phyloP scores from a whole-genome alignment of 2,329 filamentous ascomycete genomes.

The Aspergillus brasiliensis region DNA sequence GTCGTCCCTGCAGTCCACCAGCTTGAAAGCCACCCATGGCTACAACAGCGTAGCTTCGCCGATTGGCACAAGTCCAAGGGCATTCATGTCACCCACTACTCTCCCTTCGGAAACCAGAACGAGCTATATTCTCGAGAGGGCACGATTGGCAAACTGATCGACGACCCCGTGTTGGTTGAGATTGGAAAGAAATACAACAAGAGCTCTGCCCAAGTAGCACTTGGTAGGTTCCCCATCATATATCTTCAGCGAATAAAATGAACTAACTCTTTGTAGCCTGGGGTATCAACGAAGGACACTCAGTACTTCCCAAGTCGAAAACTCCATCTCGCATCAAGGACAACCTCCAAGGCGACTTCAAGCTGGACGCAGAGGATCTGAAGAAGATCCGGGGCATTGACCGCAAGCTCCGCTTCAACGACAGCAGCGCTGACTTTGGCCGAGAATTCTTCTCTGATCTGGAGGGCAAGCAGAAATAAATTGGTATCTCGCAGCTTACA shows the following conservation, averaged over 20 bases:
- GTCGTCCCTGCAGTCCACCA: constrained; percentile 54
- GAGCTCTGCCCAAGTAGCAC: constrained; percentile 53
- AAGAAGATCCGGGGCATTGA: constrained; percentile 58
- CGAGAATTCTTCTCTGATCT: constrained; percentile 62
- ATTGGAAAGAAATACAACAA: constrained; percentile 58
- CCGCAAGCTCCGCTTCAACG: constrained; percentile 65
- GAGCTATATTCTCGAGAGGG: constrained; percentile 49
- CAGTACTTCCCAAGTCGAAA: constrained; percentile 58
- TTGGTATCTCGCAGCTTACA: neutral
- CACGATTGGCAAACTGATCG: constrained; percentile 53
- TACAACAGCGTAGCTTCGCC: constrained; percentile 53
- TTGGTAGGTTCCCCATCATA: constrained; percentile 36
- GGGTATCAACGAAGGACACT: constrained; percentile 55
- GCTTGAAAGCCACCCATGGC: constrained; percentile 56
- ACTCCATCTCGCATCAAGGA: constrained; percentile 45
- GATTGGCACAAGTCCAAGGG: constrained; percentile 53
- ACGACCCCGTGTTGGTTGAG: constrained; percentile 52
- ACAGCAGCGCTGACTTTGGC: constrained; percentile 58
- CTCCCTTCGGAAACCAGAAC: constrained; percentile 59
- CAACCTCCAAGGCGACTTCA: constrained; percentile 58
- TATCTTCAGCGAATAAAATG: neutral
- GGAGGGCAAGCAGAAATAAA: constrained; percentile 52
- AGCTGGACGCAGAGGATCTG: constrained; percentile 60
- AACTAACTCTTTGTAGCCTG: constrained; percentile 44
- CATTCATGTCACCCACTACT: constrained; percentile 59